These are phyloP conservation scores for Biscutella laevigata DNA, from an alignment of 441 rosid genomes.

Conservation along the genomic window DNA sequence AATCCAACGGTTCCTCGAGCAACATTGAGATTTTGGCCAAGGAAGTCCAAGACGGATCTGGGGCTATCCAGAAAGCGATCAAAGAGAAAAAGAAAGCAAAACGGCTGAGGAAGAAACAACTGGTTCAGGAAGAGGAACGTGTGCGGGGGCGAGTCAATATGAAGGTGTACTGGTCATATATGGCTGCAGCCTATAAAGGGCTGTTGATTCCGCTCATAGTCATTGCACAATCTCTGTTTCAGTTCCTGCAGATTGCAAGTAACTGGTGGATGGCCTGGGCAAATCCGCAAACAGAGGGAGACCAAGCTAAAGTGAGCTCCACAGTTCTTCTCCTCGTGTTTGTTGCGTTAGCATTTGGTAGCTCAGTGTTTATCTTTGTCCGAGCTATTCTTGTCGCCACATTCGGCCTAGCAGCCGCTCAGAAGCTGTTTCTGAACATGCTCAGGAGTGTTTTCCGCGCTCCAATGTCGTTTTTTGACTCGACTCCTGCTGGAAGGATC, in stretches of 20 bases:
- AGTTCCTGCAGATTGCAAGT: constrained; percentile 85
- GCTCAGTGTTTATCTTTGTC: constrained; percentile 77
- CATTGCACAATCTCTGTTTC: constrained; percentile 64
- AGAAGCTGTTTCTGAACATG: constrained; percentile 72
- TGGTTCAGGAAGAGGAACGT: constrained; percentile 88
- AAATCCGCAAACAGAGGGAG: constrained; percentile 83
- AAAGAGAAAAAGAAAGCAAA: constrained; percentile 82
- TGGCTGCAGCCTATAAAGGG: constrained; percentile 88
- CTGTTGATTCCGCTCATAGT: constrained; percentile 63
- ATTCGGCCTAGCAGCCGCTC: constrained; percentile 81
- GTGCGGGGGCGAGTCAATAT: constrained; percentile 75
- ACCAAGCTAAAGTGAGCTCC: constrained; percentile 53
- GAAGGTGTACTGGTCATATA: constrained; percentile 78
- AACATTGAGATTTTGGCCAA: constrained; percentile 48
- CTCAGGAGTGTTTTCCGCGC: constrained; percentile 72
- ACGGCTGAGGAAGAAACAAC: constrained; percentile 71
- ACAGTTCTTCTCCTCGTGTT: constrained; percentile 65
- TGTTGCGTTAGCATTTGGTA: constrained; percentile 82
- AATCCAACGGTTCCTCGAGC: constrained; percentile 38
- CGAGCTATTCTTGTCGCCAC: constrained; percentile 85
- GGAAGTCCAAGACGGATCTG: constrained; percentile 58
- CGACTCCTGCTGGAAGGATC: constrained; percentile 83
- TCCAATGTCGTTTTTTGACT: constrained; percentile 89
- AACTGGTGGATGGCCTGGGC: constrained; percentile 99
- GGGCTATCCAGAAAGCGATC: constrained; percentile 65